Evolutionary conservation across 345 rosid genomes (phyloP), one percentile per base, ranked within the genome.

Genomic region (Xanthoceras sorbifolium): DNA sequence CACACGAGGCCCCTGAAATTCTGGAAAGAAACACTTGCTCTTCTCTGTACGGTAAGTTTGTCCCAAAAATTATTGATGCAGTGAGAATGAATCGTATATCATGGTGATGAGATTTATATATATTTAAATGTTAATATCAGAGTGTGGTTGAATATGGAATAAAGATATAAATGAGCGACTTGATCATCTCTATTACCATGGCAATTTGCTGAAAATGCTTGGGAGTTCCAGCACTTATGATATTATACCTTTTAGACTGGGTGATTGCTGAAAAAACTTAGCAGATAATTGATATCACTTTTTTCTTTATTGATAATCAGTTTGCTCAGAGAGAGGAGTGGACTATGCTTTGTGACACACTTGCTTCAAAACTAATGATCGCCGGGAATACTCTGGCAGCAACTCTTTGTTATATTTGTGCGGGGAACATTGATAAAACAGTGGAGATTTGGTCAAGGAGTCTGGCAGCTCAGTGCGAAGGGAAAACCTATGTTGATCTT

Each of bases 1-100:
- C 84, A 89, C 73, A 82, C 89, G 52, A 86, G 98, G 85, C 91
- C 98, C 57, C 90, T 80, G 71, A 92, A 89, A 78, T 91, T 85
- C 83, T 97, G 99, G 99, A 97, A 97, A 81, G 98, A 97, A 77
- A 94, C 99, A 10, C 97, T 97, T 68, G 97, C 97, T 32, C 93
- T 97, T 79, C 87, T 97, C 28, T 94, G 98, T 74, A 87, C 92
- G 1, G 98, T 97, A 90, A 91, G 98, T 80, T 72, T 62, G 65
- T 79, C 34, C 25, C 0, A 36, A 69, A 28, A 10, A 31, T 28
- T 29, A 61, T 20, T 29, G 15, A 31, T 69, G 23, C 55, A 62
- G 34, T 79, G 34, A 70, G 63, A 42, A 70, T 26, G 3, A 10
- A 54, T 74, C 76, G 12, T 26, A 31, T 55, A 5, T 9, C 28